phyloP scores from a whole-genome alignment of 176 grass and related monocot genomes.

The Rhipidocladum racemiflorum region DNA sequence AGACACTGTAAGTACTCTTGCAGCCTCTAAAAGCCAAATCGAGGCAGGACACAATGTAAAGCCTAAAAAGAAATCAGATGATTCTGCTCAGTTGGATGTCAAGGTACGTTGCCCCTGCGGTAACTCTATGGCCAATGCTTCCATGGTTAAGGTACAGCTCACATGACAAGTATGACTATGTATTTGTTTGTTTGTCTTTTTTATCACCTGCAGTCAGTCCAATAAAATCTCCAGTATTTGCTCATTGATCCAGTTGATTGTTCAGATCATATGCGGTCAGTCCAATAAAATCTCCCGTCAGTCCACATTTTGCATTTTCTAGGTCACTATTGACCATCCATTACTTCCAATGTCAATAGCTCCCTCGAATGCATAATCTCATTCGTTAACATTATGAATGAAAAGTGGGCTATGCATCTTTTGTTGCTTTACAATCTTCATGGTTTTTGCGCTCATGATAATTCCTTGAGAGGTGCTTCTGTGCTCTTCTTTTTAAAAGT shows the following conservation, averaged over 20 bases:
- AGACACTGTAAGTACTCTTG: conserved; percentile 38
- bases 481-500: no score
- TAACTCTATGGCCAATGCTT: conserved; percentile 34
- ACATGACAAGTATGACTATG: conserved; percentile 2
- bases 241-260: conserved; percentile 11
- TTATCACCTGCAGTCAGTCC: neutral
- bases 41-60: conserved; percentile 31
- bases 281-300: no score
- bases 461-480: no score
- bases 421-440: neutral
- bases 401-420: neutral
- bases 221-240: conserved; percentile 12
- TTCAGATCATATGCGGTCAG: neutral
- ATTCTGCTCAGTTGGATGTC: conserved; percentile 37
- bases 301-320: conserved; percentile 94
- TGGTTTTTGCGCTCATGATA: conserved; percentile 1
- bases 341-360: conserved; percentile 53
- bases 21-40: conserved; percentile 39
- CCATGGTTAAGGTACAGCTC: conserved; percentile 72
- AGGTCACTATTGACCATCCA: conserved; percentile 54
- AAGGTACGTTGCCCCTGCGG: conserved; percentile 82
- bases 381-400: neutral
- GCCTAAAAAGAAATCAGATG: conserved; percentile 53
- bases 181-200: conserved; percentile 14
- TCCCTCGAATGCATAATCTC: conserved; percentile 19